Base-by-base conservation (phyloP, 257 asterid species). In the Anisodus acutangulus region DNA sequence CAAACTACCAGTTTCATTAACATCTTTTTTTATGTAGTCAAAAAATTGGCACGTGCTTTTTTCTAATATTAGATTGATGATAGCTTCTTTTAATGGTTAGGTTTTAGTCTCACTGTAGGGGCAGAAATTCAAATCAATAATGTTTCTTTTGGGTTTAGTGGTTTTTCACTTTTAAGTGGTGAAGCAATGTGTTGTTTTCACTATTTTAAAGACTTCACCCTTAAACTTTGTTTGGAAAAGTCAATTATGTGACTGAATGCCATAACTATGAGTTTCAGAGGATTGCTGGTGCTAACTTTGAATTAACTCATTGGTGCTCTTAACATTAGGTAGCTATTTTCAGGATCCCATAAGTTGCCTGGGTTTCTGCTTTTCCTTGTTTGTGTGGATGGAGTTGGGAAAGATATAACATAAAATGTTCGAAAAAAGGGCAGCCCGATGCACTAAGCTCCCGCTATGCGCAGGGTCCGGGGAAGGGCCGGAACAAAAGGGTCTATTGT, bases 61-160 rank as follows among this genome's bases (percentile, higher is more conserved):
- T 53, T 54, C 82, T 53, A 78, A 49, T 78, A 13, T 78, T 53
- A 8, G n/a, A 53, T 78, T 53, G 64, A 78, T 31, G 26, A 78
- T 22, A 78, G 64, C 64, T 26, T 78, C 49, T 53, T 53, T 53
- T 53, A 37, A 51, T 78, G 64, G 62, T 31, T 53, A 26, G 43
- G 35, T 31, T 51, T 78, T 78, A 53, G 26, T 53, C 63, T 76
- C 64, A 53, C 79, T 71, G 64, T 78, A 31, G 81, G 43, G 26
- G 81, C 63, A 53, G 81, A 51, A 9, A 9, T 31, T 78, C 47
- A 78, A 53, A 64, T 76, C 60, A 76, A 54, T 78, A 78, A 78
- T 53, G 4, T 26, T 64, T 78, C 49, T 78, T 78, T 76, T 53
- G 64, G 64, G 31, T 26, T 78, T 78, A 51, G 5, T 35, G 26